Evolutionary conservation across 805 yeast genomes (phyloP).

Genomic region (Monosporozyma siamensis): DNA sequence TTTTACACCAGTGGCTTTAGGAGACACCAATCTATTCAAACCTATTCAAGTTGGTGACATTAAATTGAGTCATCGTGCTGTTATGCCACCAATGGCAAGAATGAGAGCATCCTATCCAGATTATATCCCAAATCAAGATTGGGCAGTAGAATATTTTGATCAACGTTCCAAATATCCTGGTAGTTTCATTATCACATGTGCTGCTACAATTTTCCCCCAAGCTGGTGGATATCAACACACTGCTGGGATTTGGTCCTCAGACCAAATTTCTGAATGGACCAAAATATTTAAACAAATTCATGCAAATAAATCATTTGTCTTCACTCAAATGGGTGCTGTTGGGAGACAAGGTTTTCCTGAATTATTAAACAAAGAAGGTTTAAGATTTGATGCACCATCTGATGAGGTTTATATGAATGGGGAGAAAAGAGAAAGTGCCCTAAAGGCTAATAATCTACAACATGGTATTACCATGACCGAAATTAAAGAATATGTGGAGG

Average conservation of each 20-base stretch:
- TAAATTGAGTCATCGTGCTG: constrained; percentile 32
- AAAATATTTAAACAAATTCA: constrained; percentile 41
- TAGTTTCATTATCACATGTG: constrained; percentile 50
- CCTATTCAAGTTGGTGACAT: constrained; percentile 37
- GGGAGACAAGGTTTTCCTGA: constrained; percentile 36
- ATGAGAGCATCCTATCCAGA: constrained; percentile 31
- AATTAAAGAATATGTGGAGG: constrained; percentile 34
- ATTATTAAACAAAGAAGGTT: constrained; percentile 29
- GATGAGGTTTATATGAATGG: constrained; percentile 27
- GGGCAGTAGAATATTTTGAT: constrained; percentile 40
- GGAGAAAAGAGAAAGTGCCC: constrained; percentile 28
- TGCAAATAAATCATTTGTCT: constrained; percentile 35
- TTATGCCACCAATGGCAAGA: constrained; percentile 40
- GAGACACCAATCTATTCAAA: constrained; percentile 34
- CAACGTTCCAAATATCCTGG: constrained; percentile 47
- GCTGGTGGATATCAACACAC: constrained; percentile 34
- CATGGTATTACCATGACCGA: constrained; percentile 26
- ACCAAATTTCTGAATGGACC: constrained; percentile 43
- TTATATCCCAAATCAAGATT: constrained; percentile 34
- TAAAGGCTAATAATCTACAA: constrained; percentile 22
- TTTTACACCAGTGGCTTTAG: constrained; percentile 23
- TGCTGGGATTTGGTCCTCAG: constrained; percentile 42
- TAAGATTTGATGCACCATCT: constrained; percentile 33
- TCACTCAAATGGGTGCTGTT: constrained; percentile 44
- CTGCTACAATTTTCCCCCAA: constrained; percentile 36